Evolutionary conservation across 2,329 filamentous ascomycete genomes (phyloP), one percentile per base, ranked within the genome.

Genomic region (Xylaria digitata): DNA sequence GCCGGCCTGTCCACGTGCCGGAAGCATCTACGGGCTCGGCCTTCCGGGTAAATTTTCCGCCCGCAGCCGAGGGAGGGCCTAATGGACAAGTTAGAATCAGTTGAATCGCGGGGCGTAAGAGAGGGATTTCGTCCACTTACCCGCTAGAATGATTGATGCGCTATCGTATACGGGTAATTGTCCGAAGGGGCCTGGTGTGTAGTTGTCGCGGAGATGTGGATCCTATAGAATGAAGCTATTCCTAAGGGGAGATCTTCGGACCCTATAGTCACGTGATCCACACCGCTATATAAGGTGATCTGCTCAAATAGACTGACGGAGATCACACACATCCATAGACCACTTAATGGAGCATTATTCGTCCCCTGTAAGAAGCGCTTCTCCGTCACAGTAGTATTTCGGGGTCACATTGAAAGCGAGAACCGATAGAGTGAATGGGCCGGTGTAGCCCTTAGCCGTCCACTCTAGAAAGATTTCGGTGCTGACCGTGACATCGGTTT

Each of bases 31-130:
- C 23, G 11, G 48, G 23, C 48, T 32, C 26, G 48, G 48, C 26
- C 26, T 50, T 50, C 48, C 48, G 32, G 48, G 26, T 50, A 23
- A 50, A 50, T 34, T 3, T 50, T 50, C 48, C 48, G 26, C 48
- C 13, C 26, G 48, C 48, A 32, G 48, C 48, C 26, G 48, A 50
- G 48, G 48, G 15, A n/a, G 48, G 48, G 26, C n/a, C 48, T 50
- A 50, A 50, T n/a, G 1, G 26, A 50, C 15, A 50, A 2, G 48
- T 50, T 17, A 50, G 26, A 50, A 50, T 1, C 26, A 50, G 48
- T 32, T 26, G 1, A n/a, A 30, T 21, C 21, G 46, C 46, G 21
- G 46, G 21, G 21, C 8, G 8, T 7, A 50, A 23, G 37, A 32
- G 48, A 7, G 23, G 48, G 48, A 32, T 32, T n/a, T 34, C 26